phyloP scores from a whole-genome alignment of 2,329 filamentous ascomycete species.

The Penicillium sp. region DNA sequence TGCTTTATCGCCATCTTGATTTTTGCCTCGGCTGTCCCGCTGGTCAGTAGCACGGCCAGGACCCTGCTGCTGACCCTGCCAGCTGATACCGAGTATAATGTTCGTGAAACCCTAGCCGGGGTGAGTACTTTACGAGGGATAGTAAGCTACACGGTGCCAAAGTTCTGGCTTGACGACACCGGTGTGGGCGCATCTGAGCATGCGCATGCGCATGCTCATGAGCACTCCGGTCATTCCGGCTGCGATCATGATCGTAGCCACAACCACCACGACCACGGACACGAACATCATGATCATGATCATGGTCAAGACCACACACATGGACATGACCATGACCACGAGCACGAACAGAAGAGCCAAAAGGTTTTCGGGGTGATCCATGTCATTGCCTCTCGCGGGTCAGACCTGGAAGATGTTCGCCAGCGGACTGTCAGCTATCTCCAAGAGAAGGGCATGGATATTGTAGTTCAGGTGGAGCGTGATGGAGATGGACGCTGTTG shows the following conservation, averaged over 20 bases:
- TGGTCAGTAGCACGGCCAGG: slow-evolving; percentile 79
- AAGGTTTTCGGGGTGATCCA: slow-evolving; percentile 77
- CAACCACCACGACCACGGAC: slow-evolving; percentile 27
- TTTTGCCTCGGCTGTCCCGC: slow-evolving; percentile 81
- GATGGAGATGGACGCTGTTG: slow-evolving; percentile 68
- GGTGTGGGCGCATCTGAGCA: slow-evolving; percentile 38
- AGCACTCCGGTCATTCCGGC: slow-evolving; percentile 29
- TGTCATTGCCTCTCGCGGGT: slow-evolving; percentile 66
- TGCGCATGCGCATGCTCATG: slow-evolving; percentile 41
- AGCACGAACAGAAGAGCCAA: slow-evolving; percentile 22
- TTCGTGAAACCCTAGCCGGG: slow-evolving; percentile 80
- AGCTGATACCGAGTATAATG: slow-evolving; percentile 76
- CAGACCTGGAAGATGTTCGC: slow-evolving; percentile 76
- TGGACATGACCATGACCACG: slow-evolving; percentile 26
- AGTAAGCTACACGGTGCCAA: slow-evolving; percentile 75
- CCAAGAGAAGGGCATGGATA: slow-evolving; percentile 66
- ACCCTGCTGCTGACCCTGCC: slow-evolving; percentile 80
- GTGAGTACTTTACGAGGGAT: slow-evolving; percentile 79
- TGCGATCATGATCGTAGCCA: slow-evolving; percentile 28
- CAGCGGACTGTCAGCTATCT: slow-evolving; percentile 71
- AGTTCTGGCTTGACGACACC: slow-evolving; percentile 85
- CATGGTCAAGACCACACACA: slow-evolving; percentile 32
- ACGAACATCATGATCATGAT: slow-evolving; percentile 30
- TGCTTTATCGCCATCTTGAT: slow-evolving; percentile 92
- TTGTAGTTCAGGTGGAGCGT: slow-evolving; percentile 80